Conservation (phyloP, 345 rosid species). For the Heritiera littoralis region DNA sequence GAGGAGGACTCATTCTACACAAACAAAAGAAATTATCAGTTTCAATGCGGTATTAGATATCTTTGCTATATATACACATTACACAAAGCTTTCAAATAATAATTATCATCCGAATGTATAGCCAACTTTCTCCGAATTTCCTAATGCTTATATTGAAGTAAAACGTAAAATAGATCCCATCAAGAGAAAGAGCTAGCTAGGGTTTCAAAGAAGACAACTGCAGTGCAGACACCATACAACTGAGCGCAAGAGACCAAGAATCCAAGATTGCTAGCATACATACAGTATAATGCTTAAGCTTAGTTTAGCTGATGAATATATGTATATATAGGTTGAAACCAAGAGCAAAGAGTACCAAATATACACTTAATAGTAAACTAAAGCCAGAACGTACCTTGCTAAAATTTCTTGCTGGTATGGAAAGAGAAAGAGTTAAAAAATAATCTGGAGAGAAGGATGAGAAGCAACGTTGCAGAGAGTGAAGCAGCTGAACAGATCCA, state of each 20-base stretch:
- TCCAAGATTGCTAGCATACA: no score
- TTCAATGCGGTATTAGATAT: neutral
- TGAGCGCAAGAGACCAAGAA: constrained; percentile 22
- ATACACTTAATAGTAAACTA: neutral
- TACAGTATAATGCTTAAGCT: neutral
- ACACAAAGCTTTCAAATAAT: neutral
- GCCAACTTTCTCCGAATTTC: neutral
- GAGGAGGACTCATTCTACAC: constrained; percentile 50
- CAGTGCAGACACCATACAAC: constrained; percentile 28
- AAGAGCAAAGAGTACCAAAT: neutral
- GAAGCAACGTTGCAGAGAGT: constrained; percentile 28
- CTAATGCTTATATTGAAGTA: neutral
- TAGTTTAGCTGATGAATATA: neutral
- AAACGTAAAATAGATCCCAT: neutral
- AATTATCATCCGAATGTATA: neutral
- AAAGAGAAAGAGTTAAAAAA: neutral
- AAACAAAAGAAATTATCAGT: neutral
- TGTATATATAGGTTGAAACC: neutral
- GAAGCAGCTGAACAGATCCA: constrained; percentile 44
- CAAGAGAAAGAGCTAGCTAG: constrained; percentile 33
- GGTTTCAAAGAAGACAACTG: constrained; percentile 25
- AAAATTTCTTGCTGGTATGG: constrained; percentile 3
- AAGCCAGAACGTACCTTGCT: constrained; percentile 11
- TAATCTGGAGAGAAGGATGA: constrained; percentile 25
- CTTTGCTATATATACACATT: neutral